These are phyloP conservation scores for Nicotiana otophora DNA, from an alignment of 257 asterid genomes.

Conservation along the genomic window DNA sequence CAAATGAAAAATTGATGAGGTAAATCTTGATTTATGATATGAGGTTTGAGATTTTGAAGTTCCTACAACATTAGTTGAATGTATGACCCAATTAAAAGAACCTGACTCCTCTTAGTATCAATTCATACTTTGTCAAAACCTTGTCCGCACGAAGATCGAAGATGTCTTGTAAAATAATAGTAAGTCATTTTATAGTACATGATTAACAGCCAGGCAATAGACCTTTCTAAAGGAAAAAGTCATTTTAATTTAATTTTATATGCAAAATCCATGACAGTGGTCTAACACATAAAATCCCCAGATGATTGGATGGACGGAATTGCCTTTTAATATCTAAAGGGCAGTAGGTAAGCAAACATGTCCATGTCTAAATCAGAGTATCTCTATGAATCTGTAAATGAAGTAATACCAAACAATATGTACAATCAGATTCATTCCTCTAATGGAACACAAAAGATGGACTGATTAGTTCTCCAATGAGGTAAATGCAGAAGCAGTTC, in stretches of 20 bases:
- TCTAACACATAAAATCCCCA: not conserved
- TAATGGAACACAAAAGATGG: conserved; percentile 32
- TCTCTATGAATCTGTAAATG: not conserved
- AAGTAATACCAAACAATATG: not conserved
- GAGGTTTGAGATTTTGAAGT: no score
- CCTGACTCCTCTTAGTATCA: no score
- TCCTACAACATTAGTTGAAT: no score
- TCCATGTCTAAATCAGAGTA: not conserved
- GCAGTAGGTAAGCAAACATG: not conserved
- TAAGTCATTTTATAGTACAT: no score
- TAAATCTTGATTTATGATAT: no score
- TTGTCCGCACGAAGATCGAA: no score
- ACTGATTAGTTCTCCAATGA: conserved; percentile 49
- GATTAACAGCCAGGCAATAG: not conserved
- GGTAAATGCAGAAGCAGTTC: conserved; percentile 45
- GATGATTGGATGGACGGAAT: not conserved
- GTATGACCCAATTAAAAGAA: no score
- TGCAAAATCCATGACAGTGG: not conserved
- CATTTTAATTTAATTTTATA: not conserved
- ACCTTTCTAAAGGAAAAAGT: not conserved
- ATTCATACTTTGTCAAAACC: no score
- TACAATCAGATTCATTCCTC: not conserved
- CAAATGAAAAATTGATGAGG: no score
- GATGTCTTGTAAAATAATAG: no score
- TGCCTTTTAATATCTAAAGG: not conserved